A percentile compares a stretch with the other conserved stretches of the same genome.
phyloP scores from a whole-genome alignment of 169 alveolate species.

The Amoebophrya sp. region DNA sequence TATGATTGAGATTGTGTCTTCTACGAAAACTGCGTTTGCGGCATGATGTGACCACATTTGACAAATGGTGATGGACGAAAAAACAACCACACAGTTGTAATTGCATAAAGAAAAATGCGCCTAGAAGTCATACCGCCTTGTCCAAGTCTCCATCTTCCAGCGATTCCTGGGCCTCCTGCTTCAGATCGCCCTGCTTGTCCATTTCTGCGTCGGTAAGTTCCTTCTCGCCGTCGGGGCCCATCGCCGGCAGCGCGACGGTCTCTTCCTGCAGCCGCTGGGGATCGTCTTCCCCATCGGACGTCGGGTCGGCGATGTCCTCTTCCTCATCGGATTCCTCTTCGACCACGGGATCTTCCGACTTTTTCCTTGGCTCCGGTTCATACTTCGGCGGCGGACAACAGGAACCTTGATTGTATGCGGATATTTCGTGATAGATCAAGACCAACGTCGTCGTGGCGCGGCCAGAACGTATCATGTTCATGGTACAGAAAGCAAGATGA shows the following conservation, averaged over 20 bases:
- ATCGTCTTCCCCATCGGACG: conserved; percentile 42
- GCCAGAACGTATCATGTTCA: too few species aligned
- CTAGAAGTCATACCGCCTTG: conserved; percentile 53
- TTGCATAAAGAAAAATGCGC: too few species aligned
- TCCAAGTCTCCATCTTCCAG: conserved; percentile 49
- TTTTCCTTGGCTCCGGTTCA: not conserved
- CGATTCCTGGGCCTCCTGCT: conserved; percentile 45
- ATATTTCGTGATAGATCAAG: too few species aligned
- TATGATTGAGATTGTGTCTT: too few species aligned
- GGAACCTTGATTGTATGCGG: not conserved
- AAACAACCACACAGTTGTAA: too few species aligned
- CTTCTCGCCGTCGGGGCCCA: conserved; percentile 50
- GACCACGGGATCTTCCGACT: conserved; percentile 30
- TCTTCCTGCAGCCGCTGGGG: conserved; percentile 46
- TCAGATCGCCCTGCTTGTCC: conserved; percentile 48
- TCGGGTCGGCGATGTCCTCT: conserved; percentile 43
- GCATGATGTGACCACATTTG: too few species aligned
- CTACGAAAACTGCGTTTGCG: too few species aligned
- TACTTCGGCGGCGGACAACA: not conserved
- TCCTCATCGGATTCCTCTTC: conserved; percentile 44
- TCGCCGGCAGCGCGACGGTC: conserved; percentile 44
- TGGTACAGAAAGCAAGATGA: too few species aligned
- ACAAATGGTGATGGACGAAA: too few species aligned
- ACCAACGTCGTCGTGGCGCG: too few species aligned
- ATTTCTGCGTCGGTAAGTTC: conserved; percentile 49